Base-by-base conservation (phyloP, 1,139 yeast species). In the Suhomyces panamericanus region DNA sequence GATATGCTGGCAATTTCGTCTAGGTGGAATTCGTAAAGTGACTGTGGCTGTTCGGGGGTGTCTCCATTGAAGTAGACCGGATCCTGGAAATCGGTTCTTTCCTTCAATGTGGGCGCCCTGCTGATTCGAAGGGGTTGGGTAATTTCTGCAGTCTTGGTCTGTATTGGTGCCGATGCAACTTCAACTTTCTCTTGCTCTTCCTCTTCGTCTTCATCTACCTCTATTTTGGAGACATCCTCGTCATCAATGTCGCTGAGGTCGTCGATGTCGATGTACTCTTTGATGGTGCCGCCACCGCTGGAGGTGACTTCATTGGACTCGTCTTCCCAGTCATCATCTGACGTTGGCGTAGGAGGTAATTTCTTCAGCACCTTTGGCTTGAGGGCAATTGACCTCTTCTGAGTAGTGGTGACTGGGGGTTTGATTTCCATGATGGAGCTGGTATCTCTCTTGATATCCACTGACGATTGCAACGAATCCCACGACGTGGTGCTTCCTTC, bases 391-490 rank as follows among this genome's bases (percentile, higher is more conserved):
- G 28, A 22, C 9, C 24, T n/a, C 3, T 26, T 13, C 11, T 17
- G 27, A 5, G n/a, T 34, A 11, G 16, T 20, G 9, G 24, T 4
- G 8, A 4, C 12, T 17, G 15, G 27, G 6, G 28, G 12, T 4
- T 26, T 29, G 28, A 11, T n/a, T 28, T 32, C 26, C 26, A 12
- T 26, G 5, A 14, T 15, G 6, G 22, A 9, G 14, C 17, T 39
- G 6, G 42, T 43, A 2, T 43, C 53, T 27, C 52, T 46, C 9
- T 60, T 56, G 12, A 70, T 55, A 42, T 68, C 70, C 15, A 69
- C 49, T 20, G 73, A 67, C 34, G 62, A 59, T 50, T 70, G 75
- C 8, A 69, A 48, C 1, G 75, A 69, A 39, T 66, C 60, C 73
- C 73, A 70, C 3, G 73, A 68, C 2, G 51, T 44, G 4, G 45